Percentiles rank a stretch among this genome's conserved stretches.
Conservation (phyloP, 2,329 filamentous ascomycete genomes). For the Scedosporium boydii region DNA sequence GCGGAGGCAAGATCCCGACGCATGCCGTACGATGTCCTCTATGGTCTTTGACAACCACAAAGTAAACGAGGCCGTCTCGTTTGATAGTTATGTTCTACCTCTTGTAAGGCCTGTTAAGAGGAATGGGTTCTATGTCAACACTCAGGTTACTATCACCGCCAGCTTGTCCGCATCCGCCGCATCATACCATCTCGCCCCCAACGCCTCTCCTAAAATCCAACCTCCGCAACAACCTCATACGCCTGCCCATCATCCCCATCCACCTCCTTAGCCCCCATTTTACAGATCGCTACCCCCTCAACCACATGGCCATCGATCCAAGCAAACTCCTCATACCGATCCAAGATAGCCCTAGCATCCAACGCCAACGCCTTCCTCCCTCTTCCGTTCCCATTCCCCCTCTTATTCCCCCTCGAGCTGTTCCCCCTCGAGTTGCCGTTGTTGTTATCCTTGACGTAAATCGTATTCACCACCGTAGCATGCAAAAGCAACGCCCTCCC, state of each 20-base stretch:
- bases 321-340: constrained; percentile 50
- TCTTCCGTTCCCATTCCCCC: constrained; percentile 15
- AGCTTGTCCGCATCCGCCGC: background rate
- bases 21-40: too few species aligned
- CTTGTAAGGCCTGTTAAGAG: too few species aligned
- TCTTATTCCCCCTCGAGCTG: constrained; percentile 14
- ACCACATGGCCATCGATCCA: constrained; percentile 64
- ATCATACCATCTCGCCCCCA: background rate
- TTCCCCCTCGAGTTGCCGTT: too few species aligned
- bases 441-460: constrained; percentile 45
- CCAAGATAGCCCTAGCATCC: constrained; percentile 47
- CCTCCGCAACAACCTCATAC: constrained; percentile 44
- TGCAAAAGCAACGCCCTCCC: constrained; percentile 63
- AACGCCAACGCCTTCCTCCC: constrained; percentile 32
- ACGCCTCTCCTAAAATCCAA: constrained; percentile 18
- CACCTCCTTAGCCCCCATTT: constrained; percentile 66
- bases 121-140: too few species aligned
- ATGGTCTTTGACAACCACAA: too few species aligned
- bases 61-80: too few species aligned
- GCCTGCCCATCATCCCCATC: constrained; percentile 43
- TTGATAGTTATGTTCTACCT: too few species aligned
- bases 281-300: constrained; percentile 68
- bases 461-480: constrained; percentile 78
- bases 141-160: too few species aligned
- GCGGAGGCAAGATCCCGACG: too few species aligned